Percentiles rank a stretch among this genome's conserved stretches.
Conservation (phyloP, 2,329 filamentous ascomycete species). For the Neocatenulostroma microsporum region DNA sequence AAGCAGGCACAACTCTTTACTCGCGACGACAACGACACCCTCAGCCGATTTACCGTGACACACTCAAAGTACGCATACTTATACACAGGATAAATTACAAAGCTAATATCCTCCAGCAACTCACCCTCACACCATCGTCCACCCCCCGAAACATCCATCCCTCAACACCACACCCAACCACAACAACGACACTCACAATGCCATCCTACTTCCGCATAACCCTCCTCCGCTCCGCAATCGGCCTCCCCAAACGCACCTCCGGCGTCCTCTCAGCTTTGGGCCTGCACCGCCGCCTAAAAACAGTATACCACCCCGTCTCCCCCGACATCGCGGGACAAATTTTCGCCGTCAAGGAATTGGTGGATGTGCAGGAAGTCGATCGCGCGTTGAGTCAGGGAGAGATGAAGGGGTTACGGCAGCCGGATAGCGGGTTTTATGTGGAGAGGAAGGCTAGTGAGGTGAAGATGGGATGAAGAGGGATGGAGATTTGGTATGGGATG, state of each 20-base stretch:
- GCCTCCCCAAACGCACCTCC: conserved; percentile 66
- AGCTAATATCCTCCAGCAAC: no score
- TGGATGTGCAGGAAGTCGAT: conserved; percentile 72
- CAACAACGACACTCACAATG: conserved; percentile 2
- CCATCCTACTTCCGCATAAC: conserved; percentile 73
- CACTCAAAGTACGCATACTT: no score
- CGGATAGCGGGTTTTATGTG: conserved; percentile 72
- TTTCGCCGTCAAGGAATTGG: conserved; percentile 88
- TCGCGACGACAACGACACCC: no score
- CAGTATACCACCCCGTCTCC: conserved; percentile 80
- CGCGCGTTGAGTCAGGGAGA: conserved; percentile 55
- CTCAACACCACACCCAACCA: conserved; percentile 1
- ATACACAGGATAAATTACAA: no score
- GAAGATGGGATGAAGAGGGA: neutral
- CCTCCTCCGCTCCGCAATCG: conserved; percentile 81
- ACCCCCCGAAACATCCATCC: conserved; percentile 2
- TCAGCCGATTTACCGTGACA: no score
- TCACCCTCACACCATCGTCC: neutral
- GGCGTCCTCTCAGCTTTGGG: conserved; percentile 80
- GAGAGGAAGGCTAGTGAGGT: conserved; percentile 46
- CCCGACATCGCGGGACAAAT: conserved; percentile 81
- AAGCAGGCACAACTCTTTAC: no score
- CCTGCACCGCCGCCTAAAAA: conserved; percentile 73
- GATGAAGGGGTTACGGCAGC: conserved; percentile 62
- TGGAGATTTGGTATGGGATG: no score